phyloP scores from a whole-genome alignment of 176 grass and related monocot species.

The maize (Zea mays) region DNA sequence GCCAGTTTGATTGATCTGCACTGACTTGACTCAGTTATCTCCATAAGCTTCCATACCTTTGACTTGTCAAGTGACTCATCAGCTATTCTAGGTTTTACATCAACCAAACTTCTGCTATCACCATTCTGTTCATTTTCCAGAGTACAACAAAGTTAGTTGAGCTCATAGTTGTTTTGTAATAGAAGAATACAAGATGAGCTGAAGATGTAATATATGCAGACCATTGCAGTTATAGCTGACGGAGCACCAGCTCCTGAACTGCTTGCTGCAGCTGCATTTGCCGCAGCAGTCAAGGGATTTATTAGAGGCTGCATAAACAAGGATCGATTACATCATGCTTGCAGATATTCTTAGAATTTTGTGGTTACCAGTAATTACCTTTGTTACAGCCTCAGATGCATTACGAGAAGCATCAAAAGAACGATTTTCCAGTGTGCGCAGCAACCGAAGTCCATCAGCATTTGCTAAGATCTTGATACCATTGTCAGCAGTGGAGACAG shows the following conservation, averaged over 20 bases:
- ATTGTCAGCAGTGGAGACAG: conserved; percentile 86
- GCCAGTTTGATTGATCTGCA: conserved; percentile 84
- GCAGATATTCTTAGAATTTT: conserved; percentile 21
- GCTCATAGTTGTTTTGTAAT: conserved; percentile 26
- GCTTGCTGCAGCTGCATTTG: conserved; percentile 56
- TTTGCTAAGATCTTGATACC: conserved; percentile 98
- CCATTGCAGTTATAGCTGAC: conserved; percentile 68
- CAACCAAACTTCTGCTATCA: conserved; percentile 76
- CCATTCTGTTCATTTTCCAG: conserved; percentile 66
- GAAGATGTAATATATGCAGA: conserved; percentile 36
- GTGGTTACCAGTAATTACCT: conserved; percentile 56
- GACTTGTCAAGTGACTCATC: conserved; percentile 86
- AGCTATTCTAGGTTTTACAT: conserved; percentile 92
- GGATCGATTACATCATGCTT: conserved; percentile 17
- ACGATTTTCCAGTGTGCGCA: conserved; percentile 84
- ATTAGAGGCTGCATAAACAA: conserved; percentile 73
- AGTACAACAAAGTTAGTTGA: conserved; percentile 27
- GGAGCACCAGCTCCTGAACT: conserved; percentile 68
- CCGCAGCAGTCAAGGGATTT: conserved; percentile 71
- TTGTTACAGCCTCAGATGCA: conserved; percentile 74
- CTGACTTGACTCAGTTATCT: conserved; percentile 76
- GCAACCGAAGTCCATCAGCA: conserved; percentile 74
- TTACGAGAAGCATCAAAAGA: conserved; percentile 83
- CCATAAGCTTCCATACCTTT: conserved; percentile 98
- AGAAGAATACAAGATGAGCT: conserved; percentile 38